Evolutionary conservation across 2,329 filamentous ascomycete species (phyloP).

Genomic region (Dactylella cylindrospora): DNA sequence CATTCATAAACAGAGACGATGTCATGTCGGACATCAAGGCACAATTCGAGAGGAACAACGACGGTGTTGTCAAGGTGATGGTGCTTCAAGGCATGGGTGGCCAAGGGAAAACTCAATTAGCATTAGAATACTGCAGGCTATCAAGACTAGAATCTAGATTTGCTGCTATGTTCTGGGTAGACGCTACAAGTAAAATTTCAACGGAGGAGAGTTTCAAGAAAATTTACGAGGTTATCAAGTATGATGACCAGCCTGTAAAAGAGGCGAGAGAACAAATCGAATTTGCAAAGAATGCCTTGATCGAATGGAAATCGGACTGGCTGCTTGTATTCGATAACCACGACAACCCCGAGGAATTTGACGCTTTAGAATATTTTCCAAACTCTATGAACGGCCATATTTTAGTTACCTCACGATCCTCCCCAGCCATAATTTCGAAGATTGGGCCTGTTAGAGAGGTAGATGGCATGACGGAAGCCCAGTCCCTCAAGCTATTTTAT

Average conservation of each 20-base stretch:
- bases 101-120: constrained; percentile 5
- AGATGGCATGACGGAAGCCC: not conserved
- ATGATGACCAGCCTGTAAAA: not conserved
- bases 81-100: constrained; percentile 5
- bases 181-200: not conserved
- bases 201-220: not conserved
- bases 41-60: not conserved
- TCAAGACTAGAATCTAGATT: not conserved
- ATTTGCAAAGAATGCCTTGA: not conserved
- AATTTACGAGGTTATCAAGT: not conserved
- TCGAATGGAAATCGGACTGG: not conserved
- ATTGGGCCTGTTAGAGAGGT: not conserved
- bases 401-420: not conserved
- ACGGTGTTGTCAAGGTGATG: not conserved
- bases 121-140: not conserved
- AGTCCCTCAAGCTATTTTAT: not conserved
- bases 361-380: not conserved
- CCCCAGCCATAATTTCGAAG: too few relatives aligned
- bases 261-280: not conserved
- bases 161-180: not conserved
- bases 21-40: not conserved
- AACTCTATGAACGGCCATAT: not conserved
- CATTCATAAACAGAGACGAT: not conserved
- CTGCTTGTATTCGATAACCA: constrained; percentile 1
- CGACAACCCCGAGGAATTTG: not conserved